Percentiles rank a stretch among this genome's conserved stretches.
Evolutionary conservation across 345 rosid genomes (phyloP).

Genomic region (Physaria fendleri): DNA sequence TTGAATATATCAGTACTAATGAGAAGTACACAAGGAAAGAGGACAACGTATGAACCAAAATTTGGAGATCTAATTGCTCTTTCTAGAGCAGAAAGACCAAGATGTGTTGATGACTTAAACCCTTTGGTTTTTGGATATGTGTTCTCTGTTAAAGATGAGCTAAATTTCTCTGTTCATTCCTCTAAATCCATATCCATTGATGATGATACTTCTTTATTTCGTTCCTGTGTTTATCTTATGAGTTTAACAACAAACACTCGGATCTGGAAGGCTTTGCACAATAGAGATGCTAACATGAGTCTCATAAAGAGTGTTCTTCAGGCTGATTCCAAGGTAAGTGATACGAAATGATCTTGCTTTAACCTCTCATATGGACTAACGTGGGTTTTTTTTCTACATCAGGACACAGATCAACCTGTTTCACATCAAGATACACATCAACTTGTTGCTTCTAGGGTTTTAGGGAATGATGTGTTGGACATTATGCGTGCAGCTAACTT

Average conservation of each 20-base stretch:
- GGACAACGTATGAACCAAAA: conserved; percentile 34
- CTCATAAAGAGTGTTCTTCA: conserved; percentile 29
- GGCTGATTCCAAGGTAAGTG: too few relatives aligned
- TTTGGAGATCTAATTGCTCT: conserved; percentile 38
- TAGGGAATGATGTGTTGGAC: too few relatives aligned
- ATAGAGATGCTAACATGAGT: not conserved
- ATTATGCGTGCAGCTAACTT: conserved; percentile 19
- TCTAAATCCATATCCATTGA: conserved; percentile 26
- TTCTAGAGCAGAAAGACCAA: conserved; percentile 27
- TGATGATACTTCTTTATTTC: too few relatives aligned
- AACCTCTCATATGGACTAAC: too few relatives aligned
- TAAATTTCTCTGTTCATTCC: conserved; percentile 4
- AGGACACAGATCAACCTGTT: too few relatives aligned
- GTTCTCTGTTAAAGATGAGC: not conserved
- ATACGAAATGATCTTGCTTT: too few relatives aligned
- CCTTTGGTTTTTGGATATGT: conserved; percentile 29
- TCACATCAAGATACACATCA: too few relatives aligned
- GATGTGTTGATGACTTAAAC: conserved; percentile 22
- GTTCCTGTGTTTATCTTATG: conserved; percentile 30
- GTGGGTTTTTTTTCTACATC: too few relatives aligned
- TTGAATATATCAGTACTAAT: too few relatives aligned
- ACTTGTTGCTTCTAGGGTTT: too few relatives aligned
- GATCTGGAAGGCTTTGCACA: conserved; percentile 37
- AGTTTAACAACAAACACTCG: conserved; percentile 32
- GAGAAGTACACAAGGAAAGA: too few relatives aligned